Evolutionary conservation across 164 flowering plant species (phyloP).

Genomic region (Pachysandra terminalis): DNA sequence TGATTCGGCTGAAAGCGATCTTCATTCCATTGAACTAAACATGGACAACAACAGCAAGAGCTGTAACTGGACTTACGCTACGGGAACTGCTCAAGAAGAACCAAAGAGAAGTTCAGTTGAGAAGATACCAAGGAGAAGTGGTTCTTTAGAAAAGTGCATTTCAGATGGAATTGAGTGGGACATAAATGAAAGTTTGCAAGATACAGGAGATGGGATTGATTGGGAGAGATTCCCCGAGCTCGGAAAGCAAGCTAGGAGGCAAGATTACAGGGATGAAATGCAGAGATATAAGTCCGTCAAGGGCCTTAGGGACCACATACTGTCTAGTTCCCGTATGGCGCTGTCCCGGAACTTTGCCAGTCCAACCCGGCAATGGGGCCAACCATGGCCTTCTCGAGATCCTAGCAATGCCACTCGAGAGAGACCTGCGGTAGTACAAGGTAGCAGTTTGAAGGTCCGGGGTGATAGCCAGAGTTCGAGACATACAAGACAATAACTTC

Average conservation of each 20-base stretch:
- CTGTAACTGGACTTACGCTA: constrained; percentile 44
- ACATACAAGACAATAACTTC: constrained; percentile 26
- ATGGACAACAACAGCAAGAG: constrained; percentile 47
- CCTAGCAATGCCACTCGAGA: constrained; percentile 26
- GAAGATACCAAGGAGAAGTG: constrained; percentile 42
- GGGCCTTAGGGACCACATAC: constrained; percentile 49
- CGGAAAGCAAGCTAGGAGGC: constrained; percentile 34
- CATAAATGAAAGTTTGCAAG: constrained; percentile 29
- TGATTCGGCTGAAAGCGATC: constrained; percentile 68
- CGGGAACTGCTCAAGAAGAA: constrained; percentile 27
- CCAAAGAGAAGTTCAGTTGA: constrained; percentile 27
- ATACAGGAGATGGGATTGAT: constrained; percentile 24
- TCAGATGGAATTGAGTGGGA: constrained; percentile 73
- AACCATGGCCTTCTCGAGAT: constrained; percentile 45
- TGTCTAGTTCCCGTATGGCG: constrained; percentile 45
- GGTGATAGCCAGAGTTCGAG: constrained; percentile 40
- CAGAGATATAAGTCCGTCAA: constrained; percentile 46
- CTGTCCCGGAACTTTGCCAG: constrained; percentile 37
- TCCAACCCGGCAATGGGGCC: constrained; percentile 46
- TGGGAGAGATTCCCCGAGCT: constrained; percentile 30
- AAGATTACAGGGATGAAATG: constrained; percentile 40
- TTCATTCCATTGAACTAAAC: constrained; percentile 74
- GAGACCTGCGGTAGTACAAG: constrained; percentile 34
- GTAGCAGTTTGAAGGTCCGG: constrained; percentile 33
- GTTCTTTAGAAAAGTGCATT: constrained; percentile 52